phyloP scores from a whole-genome alignment of 2,329 filamentous ascomycete genomes.

The Tricladium varicosporioides region DNA sequence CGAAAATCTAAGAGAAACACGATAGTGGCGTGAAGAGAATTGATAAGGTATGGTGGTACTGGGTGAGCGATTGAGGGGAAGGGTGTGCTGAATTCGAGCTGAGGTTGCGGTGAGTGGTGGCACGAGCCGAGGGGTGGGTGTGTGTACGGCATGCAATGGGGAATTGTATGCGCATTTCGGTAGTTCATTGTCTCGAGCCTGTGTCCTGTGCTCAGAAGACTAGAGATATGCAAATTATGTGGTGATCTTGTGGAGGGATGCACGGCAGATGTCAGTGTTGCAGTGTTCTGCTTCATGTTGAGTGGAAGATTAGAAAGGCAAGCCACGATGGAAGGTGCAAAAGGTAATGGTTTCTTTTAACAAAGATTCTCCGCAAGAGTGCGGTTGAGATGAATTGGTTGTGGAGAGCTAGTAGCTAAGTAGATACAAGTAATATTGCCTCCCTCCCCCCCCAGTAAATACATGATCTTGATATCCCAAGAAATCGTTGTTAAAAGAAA shows the following conservation, averaged over 20 bases:
- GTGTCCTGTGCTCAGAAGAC: neutral
- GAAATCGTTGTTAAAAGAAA: neutral
- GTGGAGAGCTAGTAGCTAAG: neutral
- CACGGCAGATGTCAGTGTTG: neutral
- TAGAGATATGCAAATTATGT: neutral
- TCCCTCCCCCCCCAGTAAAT: conserved; percentile 12
- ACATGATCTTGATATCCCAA: neutral
- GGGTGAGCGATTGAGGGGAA: neutral
- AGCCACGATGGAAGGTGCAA: no score
- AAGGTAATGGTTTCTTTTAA: neutral
- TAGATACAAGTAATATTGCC: conserved; percentile 11
- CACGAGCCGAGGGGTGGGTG: neutral
- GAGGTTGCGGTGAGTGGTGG: neutral
- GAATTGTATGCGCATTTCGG: neutral
- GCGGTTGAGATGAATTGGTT: neutral
- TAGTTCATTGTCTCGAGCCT: neutral
- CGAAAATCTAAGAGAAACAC: neutral
- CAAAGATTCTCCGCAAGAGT: neutral
- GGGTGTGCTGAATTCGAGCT: neutral
- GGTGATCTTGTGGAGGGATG: neutral
- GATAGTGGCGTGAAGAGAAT: neutral
- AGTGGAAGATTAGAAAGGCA: no score
- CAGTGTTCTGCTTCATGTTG: neutral
- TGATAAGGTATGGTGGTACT: neutral
- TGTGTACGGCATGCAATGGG: neutral